Conservation (phyloP, 1,284 basidiomycete genomes). For the Trichosporon sp. region DNA sequence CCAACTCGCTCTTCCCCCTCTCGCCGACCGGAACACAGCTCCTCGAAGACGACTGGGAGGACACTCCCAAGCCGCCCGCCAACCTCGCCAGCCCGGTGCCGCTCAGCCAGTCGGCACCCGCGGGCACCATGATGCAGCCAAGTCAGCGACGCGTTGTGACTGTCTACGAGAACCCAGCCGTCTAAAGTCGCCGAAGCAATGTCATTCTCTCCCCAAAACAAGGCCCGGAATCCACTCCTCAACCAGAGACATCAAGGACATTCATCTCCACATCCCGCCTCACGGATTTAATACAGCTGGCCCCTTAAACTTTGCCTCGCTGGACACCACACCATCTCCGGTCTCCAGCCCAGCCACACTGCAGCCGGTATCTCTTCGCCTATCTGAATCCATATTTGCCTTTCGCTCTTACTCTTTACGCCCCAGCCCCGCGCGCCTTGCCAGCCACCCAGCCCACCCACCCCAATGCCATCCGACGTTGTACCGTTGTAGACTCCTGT, state of each 20-base stretch:
- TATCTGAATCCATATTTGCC: background rate
- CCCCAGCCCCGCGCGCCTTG: background rate
- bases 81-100: background rate
- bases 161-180: background rate
- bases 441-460: background rate
- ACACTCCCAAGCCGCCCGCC: background rate
- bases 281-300: background rate
- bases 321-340: too few species aligned
- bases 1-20: conserved; percentile 15
- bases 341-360: background rate
- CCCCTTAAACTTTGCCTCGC: background rate
- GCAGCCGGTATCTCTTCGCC: background rate
- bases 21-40: conserved; percentile 6
- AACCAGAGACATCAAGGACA: background rate
- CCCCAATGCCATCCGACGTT: background rate
- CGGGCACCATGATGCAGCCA: background rate
- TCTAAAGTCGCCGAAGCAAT: background rate
- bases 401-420: background rate
- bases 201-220: background rate
- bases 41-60: conserved; percentile 11
- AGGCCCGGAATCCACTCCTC: background rate
- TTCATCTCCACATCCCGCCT: background rate
- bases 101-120: background rate
- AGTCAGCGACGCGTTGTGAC: conserved; percentile 6
- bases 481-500: conserved; percentile 17